Evolutionary conservation across 2,329 filamentous ascomycete genomes (phyloP).

Genomic region (Fusarium temperatum): DNA sequence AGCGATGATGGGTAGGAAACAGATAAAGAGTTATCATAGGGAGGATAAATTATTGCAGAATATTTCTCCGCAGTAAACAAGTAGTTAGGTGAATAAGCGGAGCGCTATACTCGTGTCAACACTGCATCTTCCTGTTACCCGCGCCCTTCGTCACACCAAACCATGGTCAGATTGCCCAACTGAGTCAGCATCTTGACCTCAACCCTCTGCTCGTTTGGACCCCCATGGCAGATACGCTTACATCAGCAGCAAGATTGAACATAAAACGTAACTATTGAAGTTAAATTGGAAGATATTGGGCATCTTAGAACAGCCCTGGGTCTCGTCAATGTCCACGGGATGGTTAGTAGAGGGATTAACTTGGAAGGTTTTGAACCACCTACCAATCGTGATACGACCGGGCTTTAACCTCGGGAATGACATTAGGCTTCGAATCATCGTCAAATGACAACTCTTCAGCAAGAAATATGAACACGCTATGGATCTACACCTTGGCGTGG

Average conservation of each 20-base stretch:
- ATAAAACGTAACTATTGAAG: fast-evolving
- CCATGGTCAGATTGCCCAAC: neutral
- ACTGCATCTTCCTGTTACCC: neutral
- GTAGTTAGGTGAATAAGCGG: fast-evolving
- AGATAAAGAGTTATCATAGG: neutral
- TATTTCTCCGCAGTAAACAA: neutral
- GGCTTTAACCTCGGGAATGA: fast-evolving
- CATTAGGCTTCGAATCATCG: fast-evolving
- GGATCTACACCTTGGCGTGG: neutral
- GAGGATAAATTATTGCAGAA: neutral
- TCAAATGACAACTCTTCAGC: neutral
- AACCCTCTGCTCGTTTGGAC: fast-evolving
- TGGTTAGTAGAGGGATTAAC: neutral
- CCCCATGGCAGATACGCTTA: neutral
- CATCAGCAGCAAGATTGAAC: neutral
- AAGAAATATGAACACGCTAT: fast-evolving
- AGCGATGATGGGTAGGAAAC: neutral
- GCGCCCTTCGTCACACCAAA: neutral
- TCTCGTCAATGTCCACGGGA: neutral
- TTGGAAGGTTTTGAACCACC: fast-evolving
- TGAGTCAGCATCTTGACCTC: neutral
- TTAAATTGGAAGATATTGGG: fast-evolving
- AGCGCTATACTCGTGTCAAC: neutral
- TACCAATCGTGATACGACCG: neutral
- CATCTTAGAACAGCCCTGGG: fast-evolving